These are phyloP conservation scores for Kluyveromyces marxianus DNA, from an alignment of 1,139 yeast species.

Conservation along the genomic window DNA sequence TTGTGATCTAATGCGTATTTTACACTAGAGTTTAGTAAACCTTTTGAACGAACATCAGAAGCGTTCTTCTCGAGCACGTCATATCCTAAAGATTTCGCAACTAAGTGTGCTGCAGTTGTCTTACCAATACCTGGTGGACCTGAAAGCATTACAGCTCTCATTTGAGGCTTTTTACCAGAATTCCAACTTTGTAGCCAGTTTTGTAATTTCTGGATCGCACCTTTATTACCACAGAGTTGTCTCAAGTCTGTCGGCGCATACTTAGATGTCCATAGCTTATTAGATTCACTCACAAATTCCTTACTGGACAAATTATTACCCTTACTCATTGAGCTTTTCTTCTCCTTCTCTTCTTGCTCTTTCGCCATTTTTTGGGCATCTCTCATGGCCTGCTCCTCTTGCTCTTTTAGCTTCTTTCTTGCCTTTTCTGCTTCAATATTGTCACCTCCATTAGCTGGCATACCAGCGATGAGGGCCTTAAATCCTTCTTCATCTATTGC, in stretches of 20 bases:
- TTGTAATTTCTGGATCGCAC: conserved; percentile 55
- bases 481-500: conserved; percentile 87
- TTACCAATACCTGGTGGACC: conserved; percentile 87
- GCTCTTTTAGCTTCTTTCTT: conserved; percentile 56
- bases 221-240: conserved; percentile 90
- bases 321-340: conserved; percentile 20
- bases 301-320: conserved; percentile 20
- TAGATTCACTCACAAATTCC: conserved; percentile 31
- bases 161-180: conserved; percentile 44
- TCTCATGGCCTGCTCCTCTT: conserved; percentile 46
- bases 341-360: conserved; percentile 30
- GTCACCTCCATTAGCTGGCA: conserved; percentile 93
- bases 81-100: conserved; percentile 60
- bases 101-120: conserved; percentile 70
- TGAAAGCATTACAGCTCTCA: conserved; percentile 74
- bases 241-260: conserved; percentile 73
- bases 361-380: conserved; percentile 44
- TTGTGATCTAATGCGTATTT: conserved; percentile 72
- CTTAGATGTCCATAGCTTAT: conserved; percentile 83
- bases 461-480: conserved; percentile 55
- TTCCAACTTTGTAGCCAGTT: conserved; percentile 82
- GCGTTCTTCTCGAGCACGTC: conserved; percentile 75
- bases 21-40: conserved; percentile 57
- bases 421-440: conserved; percentile 74
- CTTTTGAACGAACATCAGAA: conserved; percentile 84